phyloP scores from a whole-genome alignment of 2,329 filamentous ascomycete genomes.

The Aspergillus sp. region DNA sequence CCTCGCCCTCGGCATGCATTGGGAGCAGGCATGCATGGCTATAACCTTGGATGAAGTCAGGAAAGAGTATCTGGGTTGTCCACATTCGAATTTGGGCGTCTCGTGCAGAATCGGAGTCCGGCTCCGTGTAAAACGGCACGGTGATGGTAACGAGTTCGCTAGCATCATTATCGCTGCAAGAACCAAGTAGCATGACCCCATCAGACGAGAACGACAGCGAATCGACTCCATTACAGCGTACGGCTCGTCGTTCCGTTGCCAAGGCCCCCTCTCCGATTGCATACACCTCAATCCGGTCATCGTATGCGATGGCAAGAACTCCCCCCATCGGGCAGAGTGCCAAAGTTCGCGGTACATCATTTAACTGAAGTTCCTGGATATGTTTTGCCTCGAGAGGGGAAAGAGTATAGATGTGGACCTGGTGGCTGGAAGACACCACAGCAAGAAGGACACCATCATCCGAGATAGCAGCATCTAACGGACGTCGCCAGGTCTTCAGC shows the following conservation, averaged over 20 bases:
- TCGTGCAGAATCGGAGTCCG: conserved; percentile 49
- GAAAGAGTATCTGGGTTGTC: conserved; percentile 83
- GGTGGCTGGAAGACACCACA: conserved; percentile 77
- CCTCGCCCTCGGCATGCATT: conserved; percentile 54
- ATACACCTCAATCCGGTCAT: conserved; percentile 84
- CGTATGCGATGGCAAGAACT: conserved; percentile 80
- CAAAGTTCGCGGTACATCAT: conserved; percentile 75
- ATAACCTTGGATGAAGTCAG: conserved; percentile 75
- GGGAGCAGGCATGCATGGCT: conserved; percentile 71
- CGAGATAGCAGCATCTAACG: conserved; percentile 73
- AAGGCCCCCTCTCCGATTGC: conserved; percentile 66
- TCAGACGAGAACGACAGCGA: conserved; percentile 73
- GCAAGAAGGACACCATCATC: conserved; percentile 76
- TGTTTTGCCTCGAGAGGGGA: conserved; percentile 63
- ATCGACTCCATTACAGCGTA: conserved; percentile 77
- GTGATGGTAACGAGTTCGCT: conserved; percentile 74
- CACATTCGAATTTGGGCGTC: conserved; percentile 73
- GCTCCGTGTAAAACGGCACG: conserved; percentile 71
- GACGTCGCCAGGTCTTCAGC: conserved; percentile 74
- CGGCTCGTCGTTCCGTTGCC: conserved; percentile 67
- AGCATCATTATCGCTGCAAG: conserved; percentile 63
- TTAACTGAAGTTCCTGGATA: conserved; percentile 72
- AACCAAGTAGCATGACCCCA: conserved; percentile 75
- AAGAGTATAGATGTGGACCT: conserved; percentile 83
- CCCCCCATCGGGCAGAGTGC: conserved; percentile 78